Base-by-base conservation (phyloP, 139 green algal species). In the Tetratostichococcus sp. region DNA sequence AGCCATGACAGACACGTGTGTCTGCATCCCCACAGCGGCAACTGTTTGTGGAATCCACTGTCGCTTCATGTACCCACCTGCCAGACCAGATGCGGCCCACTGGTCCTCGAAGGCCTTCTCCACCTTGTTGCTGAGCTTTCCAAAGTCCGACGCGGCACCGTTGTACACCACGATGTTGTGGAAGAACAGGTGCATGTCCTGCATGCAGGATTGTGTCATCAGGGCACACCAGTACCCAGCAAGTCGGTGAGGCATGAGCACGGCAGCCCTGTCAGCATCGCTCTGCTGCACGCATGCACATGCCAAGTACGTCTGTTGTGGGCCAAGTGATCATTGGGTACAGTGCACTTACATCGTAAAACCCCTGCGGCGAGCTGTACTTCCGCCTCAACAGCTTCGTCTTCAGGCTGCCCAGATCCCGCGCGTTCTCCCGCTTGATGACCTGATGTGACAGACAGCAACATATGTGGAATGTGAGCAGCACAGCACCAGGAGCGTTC, bases 161-260 rank as follows among this genome's bases (percentile, higher is more conserved):
- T 62, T 62, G 50, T 62, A 62, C 50, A 62, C 17, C 50, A 62
- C 50, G 50, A 62, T 62, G 50, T 62, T 62, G 50, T 26, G 50
- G 50, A 62, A 62, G 50, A 62, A 62, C 50, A 62, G 50, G 19
- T 62, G 50, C 50, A 62, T 62, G 50, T 62, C 50, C 50, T 62
- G 50, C 50, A 62, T 8, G 39, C 14, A n/a, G n/a, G n/a, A n/a
- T n/a, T n/a, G n/a, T n/a, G n/a, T n/a, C n/a, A n/a, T n/a, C n/a
- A n/a, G n/a, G n/a, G n/a, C n/a, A n/a, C n/a, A n/a, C n/a, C n/a
- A n/a, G n/a, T n/a, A n/a, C n/a, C n/a, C n/a, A n/a, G n/a, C n/a
- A n/a, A n/a, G n/a, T n/a, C n/a, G n/a, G n/a, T n/a, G n/a, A n/a
- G n/a, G n/a, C n/a, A n/a, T n/a, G 8, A 50, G 39, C 39, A 22